phyloP scores from a whole-genome alignment of 768 basidiomycete genomes.

The Suillus subalutaceus region DNA sequence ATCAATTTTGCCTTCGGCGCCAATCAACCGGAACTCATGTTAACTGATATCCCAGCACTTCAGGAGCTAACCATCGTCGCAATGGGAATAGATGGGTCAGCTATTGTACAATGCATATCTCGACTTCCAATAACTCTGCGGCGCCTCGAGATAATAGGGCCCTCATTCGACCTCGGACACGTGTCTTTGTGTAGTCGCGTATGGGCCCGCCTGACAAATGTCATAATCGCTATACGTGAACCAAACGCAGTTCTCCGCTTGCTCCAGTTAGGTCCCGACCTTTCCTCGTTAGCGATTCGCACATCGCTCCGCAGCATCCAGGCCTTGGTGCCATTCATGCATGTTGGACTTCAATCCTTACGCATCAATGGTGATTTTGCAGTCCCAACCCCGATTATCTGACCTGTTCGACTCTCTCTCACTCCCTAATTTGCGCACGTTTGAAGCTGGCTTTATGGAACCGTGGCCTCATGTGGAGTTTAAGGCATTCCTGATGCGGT shows the following conservation, averaged over 20 bases:
- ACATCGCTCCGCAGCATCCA: too few species aligned
- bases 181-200: conserved; percentile 5
- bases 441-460: conserved; percentile 9
- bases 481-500: conserved; percentile 24
- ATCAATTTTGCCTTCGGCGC: too few species aligned
- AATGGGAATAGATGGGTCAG: too few species aligned
- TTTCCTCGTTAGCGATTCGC: conserved; percentile 7
- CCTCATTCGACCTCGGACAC: too few species aligned
- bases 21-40: too few species aligned
- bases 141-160: too few species aligned
- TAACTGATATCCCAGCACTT: too few species aligned
- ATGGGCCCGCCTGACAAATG: conserved; percentile 22
- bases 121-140: too few species aligned
- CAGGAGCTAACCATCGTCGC: too few species aligned
- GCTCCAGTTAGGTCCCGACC: conserved; percentile 18
- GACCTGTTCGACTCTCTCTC: conserved; percentile 19
- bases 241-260: conserved; percentile 13
- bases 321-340: too few species aligned
- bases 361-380: too few species aligned
- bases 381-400: background rate
- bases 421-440: conserved; percentile 15
- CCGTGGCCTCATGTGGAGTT: conserved; percentile 19
- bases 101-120: conserved; percentile 9
- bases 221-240: conserved; percentile 11
- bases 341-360: too few species aligned